A percentile compares a stretch with the other conserved stretches of the same genome.
phyloP scores from a whole-genome alignment of 2,329 filamentous ascomycete genomes.

The Emergomyces pasteurianus region DNA sequence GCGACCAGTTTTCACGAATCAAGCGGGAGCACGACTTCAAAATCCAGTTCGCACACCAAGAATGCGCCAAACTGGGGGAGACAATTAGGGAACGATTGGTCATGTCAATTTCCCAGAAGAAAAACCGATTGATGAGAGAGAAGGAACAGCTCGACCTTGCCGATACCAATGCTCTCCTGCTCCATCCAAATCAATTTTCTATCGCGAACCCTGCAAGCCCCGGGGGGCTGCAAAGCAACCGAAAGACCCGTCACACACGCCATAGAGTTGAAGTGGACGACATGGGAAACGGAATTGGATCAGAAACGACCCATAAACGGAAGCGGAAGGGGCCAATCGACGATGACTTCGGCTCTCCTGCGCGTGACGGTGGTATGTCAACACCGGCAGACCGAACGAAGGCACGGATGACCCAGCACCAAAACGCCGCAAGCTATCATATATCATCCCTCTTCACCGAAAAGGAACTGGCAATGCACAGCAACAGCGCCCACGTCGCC shows the following conservation, averaged over 20 bases:
- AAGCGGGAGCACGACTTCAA: constrained; percentile 47
- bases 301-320: constrained; percentile 41
- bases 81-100: constrained; percentile 52
- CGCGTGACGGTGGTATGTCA: constrained; percentile 35
- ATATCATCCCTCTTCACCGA: constrained; percentile 55
- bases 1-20: constrained; percentile 43
- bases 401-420: constrained; percentile 42
- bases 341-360: constrained; percentile 48
- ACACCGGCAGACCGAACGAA: constrained; percentile 43
- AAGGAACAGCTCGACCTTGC: constrained; percentile 57
- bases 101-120: constrained; percentile 45
- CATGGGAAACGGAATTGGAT: constrained; percentile 34
- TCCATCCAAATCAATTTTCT: constrained; percentile 55
- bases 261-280: constrained; percentile 44
- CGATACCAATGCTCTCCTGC: constrained; percentile 52
- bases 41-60: constrained; percentile 50
- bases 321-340: constrained; percentile 48
- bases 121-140: constrained; percentile 47
- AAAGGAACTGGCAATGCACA: constrained; percentile 52
- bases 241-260: constrained; percentile 51
- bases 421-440: constrained; percentile 47
- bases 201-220: constrained; percentile 53
- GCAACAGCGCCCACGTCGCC: constrained; percentile 49
- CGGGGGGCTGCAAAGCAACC: constrained; percentile 46
- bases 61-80: constrained; percentile 46